Evolutionary conservation across 441 rosid genomes (phyloP), one percentile per base, ranked within the genome.

Genomic region (Codiaeum variegatum): DNA sequence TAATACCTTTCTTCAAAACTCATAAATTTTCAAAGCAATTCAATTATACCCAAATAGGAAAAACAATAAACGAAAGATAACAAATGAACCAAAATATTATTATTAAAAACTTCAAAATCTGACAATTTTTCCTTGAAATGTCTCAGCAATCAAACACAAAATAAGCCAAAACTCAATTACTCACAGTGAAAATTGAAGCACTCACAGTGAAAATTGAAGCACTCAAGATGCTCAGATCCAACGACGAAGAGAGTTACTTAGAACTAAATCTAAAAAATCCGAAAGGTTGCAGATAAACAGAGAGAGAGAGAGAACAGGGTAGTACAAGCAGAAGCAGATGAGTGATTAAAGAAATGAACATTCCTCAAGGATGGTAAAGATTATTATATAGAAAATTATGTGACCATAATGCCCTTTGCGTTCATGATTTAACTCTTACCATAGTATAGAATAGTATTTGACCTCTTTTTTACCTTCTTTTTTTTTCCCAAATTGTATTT

Each of bases 331-430:
- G 4, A 34, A 2, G 10, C 44, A 21, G 55, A 3, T 3, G 4
- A 38, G 42, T 51, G 60, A 60, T 68, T 18, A 76, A 80, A 75
- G 79, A 74, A 32, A 36, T 52, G 46, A 58, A 46, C 7, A 11
- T 29, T 29, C 66, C 0, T 4, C 0, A 64, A 36, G 62, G 58
- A 55, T 44, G 47, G 1, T 64, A 18, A 19, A 69, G 79, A 51
- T 70, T 85, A 51, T 70, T 85, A 81, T 81, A 84, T 84, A 86
- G 80, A 77, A 31, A 61, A 0, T 26, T 40, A 44, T 46, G 38
- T 84, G 82, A 76, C 85, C 55, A 66, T 76, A 78, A 73, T 80
- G 4, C 79, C 86, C 85, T 47, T 56, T 56, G 51, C 23, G 26
- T 28, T 49, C 19, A 12, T 55, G 13, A 0, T 19, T 38, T 23